phyloP scores from a whole-genome alignment of 2,329 filamentous ascomycete species.

The Lasiodiplodia gonubiensis region DNA sequence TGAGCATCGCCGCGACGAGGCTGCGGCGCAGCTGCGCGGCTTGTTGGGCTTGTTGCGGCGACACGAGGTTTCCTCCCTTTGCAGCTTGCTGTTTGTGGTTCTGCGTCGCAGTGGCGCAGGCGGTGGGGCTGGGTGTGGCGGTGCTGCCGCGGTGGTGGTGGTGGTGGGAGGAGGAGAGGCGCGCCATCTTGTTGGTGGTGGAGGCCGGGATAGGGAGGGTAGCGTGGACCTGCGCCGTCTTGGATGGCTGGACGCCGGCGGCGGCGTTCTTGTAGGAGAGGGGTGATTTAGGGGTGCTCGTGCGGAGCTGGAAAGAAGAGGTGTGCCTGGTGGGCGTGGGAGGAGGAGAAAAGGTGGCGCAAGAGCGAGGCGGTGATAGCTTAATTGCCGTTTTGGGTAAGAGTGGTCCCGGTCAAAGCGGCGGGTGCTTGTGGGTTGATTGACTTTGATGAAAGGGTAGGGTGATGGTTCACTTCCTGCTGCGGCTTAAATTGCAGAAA shows the following conservation, averaged over 20 bases:
- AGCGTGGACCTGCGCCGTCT: not conserved
- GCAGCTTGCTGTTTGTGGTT: slow-evolving; percentile 1
- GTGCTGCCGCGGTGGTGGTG: slow-evolving; percentile 1
- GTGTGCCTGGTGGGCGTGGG: not conserved
- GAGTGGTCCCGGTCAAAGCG: not conserved
- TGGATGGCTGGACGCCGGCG: not conserved
- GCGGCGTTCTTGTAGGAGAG: not conserved
- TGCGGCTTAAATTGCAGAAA: not conserved
- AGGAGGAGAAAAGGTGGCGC: not conserved
- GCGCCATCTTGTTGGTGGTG: slow-evolving; percentile 11
- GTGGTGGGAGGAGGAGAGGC: slow-evolving; percentile 13
- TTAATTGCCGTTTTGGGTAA: slow-evolving; percentile 23
- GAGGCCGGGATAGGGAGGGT: not conserved
- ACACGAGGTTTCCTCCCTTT: not conserved
- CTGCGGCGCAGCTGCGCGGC: not conserved
- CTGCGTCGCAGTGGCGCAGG: slow-evolving; percentile 1
- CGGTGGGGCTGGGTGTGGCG: not conserved
- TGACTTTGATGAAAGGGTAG: not conserved
- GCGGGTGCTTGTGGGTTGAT: not conserved
- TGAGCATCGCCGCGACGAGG: slow-evolving; percentile 14
- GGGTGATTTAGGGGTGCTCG: not conserved
- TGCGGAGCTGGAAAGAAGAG: slow-evolving; percentile 4
- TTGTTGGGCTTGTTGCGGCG: not conserved
- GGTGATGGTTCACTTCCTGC: not conserved
- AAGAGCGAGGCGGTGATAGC: not conserved